Conservation (phyloP, 73 alveolate genomes). For the Urostyla sp. region DNA sequence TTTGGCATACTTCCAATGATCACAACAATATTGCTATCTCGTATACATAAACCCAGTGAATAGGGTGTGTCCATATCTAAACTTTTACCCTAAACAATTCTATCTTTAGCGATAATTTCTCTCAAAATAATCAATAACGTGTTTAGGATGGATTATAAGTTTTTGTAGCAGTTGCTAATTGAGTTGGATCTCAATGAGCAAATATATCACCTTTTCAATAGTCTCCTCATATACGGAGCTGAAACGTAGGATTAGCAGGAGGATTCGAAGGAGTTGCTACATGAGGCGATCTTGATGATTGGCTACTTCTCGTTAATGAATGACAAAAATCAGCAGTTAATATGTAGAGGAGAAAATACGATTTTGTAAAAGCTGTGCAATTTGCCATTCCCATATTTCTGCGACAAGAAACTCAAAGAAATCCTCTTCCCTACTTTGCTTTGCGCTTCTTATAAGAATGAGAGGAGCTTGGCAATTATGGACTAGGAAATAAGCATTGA, state of each 20-base stretch:
- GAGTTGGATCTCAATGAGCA: conserved; percentile 65
- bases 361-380: conserved; percentile 84
- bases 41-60: conserved; percentile 66
- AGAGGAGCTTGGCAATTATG: conserved; percentile 81
- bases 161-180: conserved; percentile 75
- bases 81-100: conserved; percentile 82
- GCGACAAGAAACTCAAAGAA: conserved; percentile 88
- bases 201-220: conserved; percentile 61
- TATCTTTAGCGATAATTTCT: conserved; percentile 80
- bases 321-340: conserved; percentile 78
- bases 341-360: conserved; percentile 89
- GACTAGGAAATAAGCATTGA: conserved; percentile 86
- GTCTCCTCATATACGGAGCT: conserved; percentile 43
- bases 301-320: conserved; percentile 83
- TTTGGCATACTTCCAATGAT: conserved; percentile 85
- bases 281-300: conserved; percentile 80
- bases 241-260: conserved; percentile 75
- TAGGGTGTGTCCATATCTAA: conserved; percentile 67
- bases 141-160: conserved; percentile 83
- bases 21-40: conserved; percentile 78
- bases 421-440: conserved; percentile 92
- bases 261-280: conserved; percentile 84
- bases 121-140: conserved; percentile 86
- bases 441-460: conserved; percentile 75
- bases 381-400: conserved; percentile 90